Evolutionary conservation across 441 rosid species (phyloP).

Genomic region (Adansonia madagascariensis): DNA sequence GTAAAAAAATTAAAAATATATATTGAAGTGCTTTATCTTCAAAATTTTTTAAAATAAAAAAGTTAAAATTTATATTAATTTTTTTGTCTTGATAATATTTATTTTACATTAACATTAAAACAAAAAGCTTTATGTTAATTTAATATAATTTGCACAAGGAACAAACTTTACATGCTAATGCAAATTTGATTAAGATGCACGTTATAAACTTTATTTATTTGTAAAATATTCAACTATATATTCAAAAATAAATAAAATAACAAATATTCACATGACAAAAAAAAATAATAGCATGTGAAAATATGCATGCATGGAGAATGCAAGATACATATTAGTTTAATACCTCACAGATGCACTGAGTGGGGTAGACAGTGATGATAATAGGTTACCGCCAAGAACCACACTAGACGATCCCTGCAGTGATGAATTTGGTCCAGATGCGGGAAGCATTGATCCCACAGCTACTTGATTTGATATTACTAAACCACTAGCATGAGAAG

Average conservation of each 20-base stretch:
- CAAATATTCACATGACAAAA: conserved; percentile 7
- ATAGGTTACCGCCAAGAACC: conserved; percentile 55
- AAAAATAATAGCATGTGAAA: conserved; percentile 14
- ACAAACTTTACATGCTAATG: neutral
- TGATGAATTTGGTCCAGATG: conserved; percentile 66
- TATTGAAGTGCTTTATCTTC: conserved; percentile 8
- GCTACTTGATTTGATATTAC: conserved; percentile 69
- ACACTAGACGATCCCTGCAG: conserved; percentile 66
- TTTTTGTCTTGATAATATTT: neutral
- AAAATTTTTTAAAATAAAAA: neutral
- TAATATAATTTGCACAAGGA: conserved; percentile 10
- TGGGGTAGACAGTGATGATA: conserved; percentile 63
- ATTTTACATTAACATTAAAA: conserved; percentile 5
- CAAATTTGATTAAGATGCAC: conserved; percentile 3
- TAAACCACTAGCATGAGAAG: conserved; percentile 58
- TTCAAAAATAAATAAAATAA: conserved; percentile 9
- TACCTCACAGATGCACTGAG: conserved; percentile 77
- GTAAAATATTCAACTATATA: neutral
- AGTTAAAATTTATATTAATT: neutral
- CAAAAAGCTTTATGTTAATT: neutral
- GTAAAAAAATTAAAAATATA: neutral
- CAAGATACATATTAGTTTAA: conserved; percentile 31
- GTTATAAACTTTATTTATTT: neutral
- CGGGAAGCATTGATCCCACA: conserved; percentile 55
- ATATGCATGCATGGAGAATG: conserved; percentile 21